phyloP scores from a whole-genome alignment of 2,329 filamentous ascomycete species.

The Macroventuria anomochaeta region DNA sequence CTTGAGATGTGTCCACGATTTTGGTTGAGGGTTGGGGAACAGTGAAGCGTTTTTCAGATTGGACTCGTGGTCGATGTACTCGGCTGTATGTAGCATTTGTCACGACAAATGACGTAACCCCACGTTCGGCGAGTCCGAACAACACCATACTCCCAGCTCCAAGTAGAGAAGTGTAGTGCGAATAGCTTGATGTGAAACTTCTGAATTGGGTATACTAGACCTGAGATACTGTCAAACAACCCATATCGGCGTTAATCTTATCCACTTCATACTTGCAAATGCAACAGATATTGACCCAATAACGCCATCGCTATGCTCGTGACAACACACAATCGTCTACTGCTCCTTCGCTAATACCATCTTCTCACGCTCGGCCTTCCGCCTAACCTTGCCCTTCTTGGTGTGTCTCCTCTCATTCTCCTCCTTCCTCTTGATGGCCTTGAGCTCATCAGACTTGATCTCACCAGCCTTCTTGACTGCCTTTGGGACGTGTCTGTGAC shows the following conservation, averaged over 20 bases:
- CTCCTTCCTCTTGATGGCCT: slow-evolving; percentile 84
- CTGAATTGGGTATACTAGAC: slow-evolving; percentile 11
- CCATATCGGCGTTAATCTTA: background rate
- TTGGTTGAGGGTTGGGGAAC: background rate
- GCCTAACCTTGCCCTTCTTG: slow-evolving; percentile 77
- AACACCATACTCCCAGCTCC: background rate
- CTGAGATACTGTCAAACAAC: background rate
- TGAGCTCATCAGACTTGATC: slow-evolving; percentile 91
- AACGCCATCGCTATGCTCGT: slow-evolving; percentile 47
- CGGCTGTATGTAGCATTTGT: slow-evolving; percentile 6
- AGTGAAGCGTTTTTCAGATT: background rate
- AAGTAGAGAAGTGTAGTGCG: background rate
- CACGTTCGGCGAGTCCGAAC: background rate
- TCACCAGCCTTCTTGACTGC: slow-evolving; percentile 93
- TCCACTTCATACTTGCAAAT: slow-evolving; percentile 5
- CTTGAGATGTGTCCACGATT: background rate
- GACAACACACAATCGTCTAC: slow-evolving; percentile 41
- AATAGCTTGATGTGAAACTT: background rate
- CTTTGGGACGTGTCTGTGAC: slow-evolving; percentile 90
- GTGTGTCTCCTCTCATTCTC: slow-evolving; percentile 95
- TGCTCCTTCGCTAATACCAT: slow-evolving; percentile 77
- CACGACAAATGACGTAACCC: slow-evolving; percentile 10
- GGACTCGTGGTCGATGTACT: background rate
- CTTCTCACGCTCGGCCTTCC: slow-evolving; percentile 87
- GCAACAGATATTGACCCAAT: slow-evolving; percentile 9